Evolutionary conservation across 2,329 filamentous ascomycete genomes (phyloP), one percentile per base, ranked within the genome.

Genomic region (Ceratocystis harringtonii): DNA sequence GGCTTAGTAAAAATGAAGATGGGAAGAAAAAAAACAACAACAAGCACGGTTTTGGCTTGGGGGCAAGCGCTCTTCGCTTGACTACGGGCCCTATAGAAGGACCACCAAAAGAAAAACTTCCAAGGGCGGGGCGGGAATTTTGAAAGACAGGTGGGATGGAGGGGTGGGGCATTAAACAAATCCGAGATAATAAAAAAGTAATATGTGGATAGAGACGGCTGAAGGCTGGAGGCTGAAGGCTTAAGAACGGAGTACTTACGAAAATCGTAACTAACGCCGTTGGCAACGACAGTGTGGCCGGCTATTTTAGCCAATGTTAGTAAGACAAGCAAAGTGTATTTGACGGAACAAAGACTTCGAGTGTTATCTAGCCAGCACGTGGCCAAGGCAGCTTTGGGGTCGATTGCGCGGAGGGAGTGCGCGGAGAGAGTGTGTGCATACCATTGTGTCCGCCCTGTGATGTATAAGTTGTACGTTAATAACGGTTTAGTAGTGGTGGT

Each of bases 201-300:
- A 36, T 36, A 36, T 36, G 32, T 19, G 17, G 36, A 12, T 19
- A 10, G 19, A 44, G 8, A 19, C 36, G 19, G 25, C 19, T 30
- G 10, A 50, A 22, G 22, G 22, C 19, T 30, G 10, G 36, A 22
- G 22, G 22, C 62, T 87, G 76, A 67, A 88, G 80, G 73, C 86
- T 82, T 69, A 83, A 82, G 36, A 36, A 74, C 80, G 80, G 17
- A 44, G 3, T 17, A 65, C 58, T n/a, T 61, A 63, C 62, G 64
- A 25, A 65, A 68, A 64, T 72, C 69, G 60, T 68, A 69, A 66
- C 66, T 68, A 43, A 69, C 57, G 15, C 68, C 68, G 64, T 69
- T 68, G 19, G 48, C 68, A 65, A 67, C 66, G 36, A 67, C 66
- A 55, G 66, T 67, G 60, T 67, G 66, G 22, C 66, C 66, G 32